Evolutionary conservation across 1,284 basidiomycete genomes (phyloP), one percentile per base, ranked within the genome.

Genomic region (Trametes sp.): DNA sequence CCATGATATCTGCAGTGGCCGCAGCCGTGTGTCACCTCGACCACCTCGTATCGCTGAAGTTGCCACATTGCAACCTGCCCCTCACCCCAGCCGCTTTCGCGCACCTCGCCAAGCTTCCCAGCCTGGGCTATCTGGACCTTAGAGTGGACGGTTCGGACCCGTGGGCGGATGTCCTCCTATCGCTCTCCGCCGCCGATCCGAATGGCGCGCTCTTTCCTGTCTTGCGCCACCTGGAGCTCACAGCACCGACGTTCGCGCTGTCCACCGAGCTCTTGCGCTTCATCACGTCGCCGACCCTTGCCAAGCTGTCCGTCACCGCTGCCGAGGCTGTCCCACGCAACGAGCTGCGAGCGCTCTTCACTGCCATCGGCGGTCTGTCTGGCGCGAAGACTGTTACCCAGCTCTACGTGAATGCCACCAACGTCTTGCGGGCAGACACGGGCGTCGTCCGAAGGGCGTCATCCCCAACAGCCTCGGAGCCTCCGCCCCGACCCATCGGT

Each of bases 81-180:
- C 36, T 62, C 33, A 26, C 50, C 8, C 49, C 52, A n/a, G 35
- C 50, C 6, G 50, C 50, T 3, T 29, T 62, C n/a, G 13, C 35
- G 3, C 54, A 62, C 36, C 54, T 62, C 14, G 54, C 60, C 24
- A n/a, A 31, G 13, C 49, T 62, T 10, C 60, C 54, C 4, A 19
- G 28, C 19, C 44, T 62, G 4, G 23, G 46, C 16, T 13, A 23
- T 6, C 50, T 57, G 1, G 44, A 36, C 24, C 56, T 53, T 31
- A n/a, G 33, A 29, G 21, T 45, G 28, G 45, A 48, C 23, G 26
- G 44, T 8, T 16, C 38, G 16, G 38, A 41, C 4, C 6, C 4
- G 4, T 41, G 38, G 38, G 38, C 38, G 38, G 38, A 16, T 19
- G 16, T 19, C n/a, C 14, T 19, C 3, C 3, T 8, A 16, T 19